Conservation (phyloP, 108 stramenopile species). For the Skeletonema potamos region DNA sequence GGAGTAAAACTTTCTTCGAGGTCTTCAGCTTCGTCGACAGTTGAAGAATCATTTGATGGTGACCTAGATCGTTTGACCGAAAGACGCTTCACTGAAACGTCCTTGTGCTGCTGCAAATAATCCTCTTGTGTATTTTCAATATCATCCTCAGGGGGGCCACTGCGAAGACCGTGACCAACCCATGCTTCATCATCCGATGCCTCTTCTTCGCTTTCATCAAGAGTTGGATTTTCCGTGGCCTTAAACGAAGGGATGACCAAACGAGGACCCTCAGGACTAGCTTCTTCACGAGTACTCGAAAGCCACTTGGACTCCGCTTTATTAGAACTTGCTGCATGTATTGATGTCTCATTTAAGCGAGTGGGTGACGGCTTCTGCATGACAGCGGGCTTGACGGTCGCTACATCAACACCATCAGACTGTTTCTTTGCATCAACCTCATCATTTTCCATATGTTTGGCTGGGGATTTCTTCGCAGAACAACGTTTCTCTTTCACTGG, state of each 20-base stretch:
- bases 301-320: conserved; percentile 8
- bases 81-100: conserved; percentile 31
- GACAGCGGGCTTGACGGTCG: not conserved
- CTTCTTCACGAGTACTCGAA: conserved; percentile 12
- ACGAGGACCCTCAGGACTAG: conserved; percentile 3
- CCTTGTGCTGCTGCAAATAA: not conserved
- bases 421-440: not conserved
- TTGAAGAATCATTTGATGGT: not conserved
- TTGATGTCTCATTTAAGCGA: not conserved
- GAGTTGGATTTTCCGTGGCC: not conserved
- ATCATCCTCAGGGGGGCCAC: conserved; percentile 3
- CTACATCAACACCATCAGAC: not conserved
- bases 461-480: not conserved
- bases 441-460: not conserved
- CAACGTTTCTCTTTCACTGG: not conserved
- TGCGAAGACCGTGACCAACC: not conserved
- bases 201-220: conserved; percentile 1
- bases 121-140: conserved; percentile 36
- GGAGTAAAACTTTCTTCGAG: not conserved
- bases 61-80: conserved; percentile 16
- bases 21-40: not conserved
- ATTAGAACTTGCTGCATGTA: not conserved
- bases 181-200: conserved; percentile 20
- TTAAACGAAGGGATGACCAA: conserved; percentile 20
- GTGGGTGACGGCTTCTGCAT: not conserved